A percentile compares a stretch with the other conserved stretches of the same genome.
Conservation (phyloP, 805 yeast genomes). For the Candida ponderosae region DNA sequence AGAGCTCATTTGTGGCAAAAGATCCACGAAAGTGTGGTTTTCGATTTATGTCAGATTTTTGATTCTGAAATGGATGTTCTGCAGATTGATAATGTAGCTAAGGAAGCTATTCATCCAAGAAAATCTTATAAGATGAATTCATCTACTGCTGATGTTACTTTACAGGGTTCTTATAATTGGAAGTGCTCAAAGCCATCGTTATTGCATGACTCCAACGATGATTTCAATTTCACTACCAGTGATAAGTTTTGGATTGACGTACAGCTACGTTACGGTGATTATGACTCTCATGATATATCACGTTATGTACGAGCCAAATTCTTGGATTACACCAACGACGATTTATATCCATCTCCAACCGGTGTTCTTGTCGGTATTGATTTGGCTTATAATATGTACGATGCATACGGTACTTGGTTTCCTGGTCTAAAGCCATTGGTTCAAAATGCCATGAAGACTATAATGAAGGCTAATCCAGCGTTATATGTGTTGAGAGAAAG, state of each 20-base stretch:
- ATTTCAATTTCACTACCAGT: conserved; percentile 43
- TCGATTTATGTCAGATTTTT: conserved; percentile 85
- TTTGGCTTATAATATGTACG: conserved; percentile 91
- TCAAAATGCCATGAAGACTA: conserved; percentile 87
- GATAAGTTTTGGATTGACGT: conserved; percentile 92
- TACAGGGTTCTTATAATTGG: conserved; percentile 76
- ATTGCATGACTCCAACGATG: conserved; percentile 63
- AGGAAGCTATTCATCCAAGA: conserved; percentile 92
- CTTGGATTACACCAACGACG: conserved; percentile 87
- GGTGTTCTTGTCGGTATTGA: conserved; percentile 90
- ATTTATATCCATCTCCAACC: conserved; percentile 84
- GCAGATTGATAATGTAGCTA: conserved; percentile 79
- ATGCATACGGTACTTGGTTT: conserved; percentile 97
- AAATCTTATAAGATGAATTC: conserved; percentile 97
- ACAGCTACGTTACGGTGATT: conserved; percentile 93
- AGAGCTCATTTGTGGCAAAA: conserved; percentile 99
- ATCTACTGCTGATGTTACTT: conserved; percentile 83
- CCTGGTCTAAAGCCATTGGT: conserved; percentile 86
- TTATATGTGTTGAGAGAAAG: conserved; percentile 87
- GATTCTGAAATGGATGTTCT: conserved; percentile 81
- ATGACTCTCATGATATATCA: conserved; percentile 94
- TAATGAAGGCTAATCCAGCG: conserved; percentile 94
- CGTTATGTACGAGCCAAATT: conserved; percentile 90
- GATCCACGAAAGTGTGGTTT: conserved; percentile 91
- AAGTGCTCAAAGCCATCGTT: conserved; percentile 75